Evolutionary conservation across 2,329 filamentous ascomycete species (phyloP), one percentile per base, ranked within the genome.

Genomic region (Achaetomium macrosporum): DNA sequence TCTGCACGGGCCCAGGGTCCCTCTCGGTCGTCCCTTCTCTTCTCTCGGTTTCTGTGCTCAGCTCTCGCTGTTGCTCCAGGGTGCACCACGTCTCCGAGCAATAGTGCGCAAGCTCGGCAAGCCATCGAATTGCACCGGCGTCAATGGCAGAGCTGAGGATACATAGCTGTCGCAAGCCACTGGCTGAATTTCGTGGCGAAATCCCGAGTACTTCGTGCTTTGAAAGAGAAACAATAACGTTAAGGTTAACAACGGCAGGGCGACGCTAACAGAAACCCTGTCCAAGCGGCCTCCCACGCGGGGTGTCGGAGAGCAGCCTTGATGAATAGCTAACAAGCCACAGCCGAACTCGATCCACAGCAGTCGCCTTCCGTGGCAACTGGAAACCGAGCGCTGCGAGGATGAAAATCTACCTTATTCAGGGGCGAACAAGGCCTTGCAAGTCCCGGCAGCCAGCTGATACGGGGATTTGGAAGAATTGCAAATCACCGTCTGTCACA

Each of bases 41-140:
- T 63, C 61, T 57, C 36, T 62, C 50, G 53, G 57, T 42, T 63
- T 63, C 61, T 61, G 50, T 57, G 46, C 42, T 47, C 59, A 57
- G 55, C 55, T 57, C 17, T 44, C 20, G 44, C 20, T 43, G 45
- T 54, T 58, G 25, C 44, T 47, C 47, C 39, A 50, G 52, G 29
- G 20, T 44, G 35, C 30, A 16, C n/a, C 50, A 39, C 33, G 25
- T 25, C 36, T 40, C 3, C 16, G 25, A 31, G 16, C 25, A 20
- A 29, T 6, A 16, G 5, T n/a, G 19, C 19, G 31, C 47, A 39
- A 31, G 5, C 12, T n/a, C 4, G 25, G 9, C 8, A 31, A 5
- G 11, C 3, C 35, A 31, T 17, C 36, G 19, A 49, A 39, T 30
- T 52, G 44, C 46, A 35, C 37, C 44, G 47, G 42, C 46, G 42